These are phyloP conservation scores for Geotrichum histeridarum DNA, from an alignment of 1,139 yeast genomes.

Conservation along the genomic window DNA sequence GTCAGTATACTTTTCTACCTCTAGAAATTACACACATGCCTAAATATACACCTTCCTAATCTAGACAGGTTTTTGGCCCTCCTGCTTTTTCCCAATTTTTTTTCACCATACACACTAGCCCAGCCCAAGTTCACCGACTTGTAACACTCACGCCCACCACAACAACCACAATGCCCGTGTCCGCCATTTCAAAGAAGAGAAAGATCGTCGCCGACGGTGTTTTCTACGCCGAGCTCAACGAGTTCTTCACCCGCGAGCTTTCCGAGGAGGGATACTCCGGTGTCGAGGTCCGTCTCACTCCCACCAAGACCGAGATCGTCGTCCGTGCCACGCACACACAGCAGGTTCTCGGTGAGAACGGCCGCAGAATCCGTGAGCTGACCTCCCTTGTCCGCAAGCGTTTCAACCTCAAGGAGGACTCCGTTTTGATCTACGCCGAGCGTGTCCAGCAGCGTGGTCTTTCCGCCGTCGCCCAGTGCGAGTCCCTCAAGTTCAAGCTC, in stretches of 20 bases:
- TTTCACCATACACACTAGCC: background rate
- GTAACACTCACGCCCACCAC: background rate
- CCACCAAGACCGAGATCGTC: conserved; percentile 96
- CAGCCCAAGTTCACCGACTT: background rate
- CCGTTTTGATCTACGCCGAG: conserved; percentile 95
- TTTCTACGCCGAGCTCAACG: conserved; percentile 99
- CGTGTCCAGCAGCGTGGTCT: conserved; percentile 99
- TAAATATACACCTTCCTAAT: background rate
- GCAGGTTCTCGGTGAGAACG: conserved; percentile 98
- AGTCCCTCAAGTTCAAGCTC: conserved; percentile 96
- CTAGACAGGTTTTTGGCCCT: background rate
- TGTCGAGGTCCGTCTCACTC: conserved; percentile 98
- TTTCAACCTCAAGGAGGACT: conserved; percentile 93
- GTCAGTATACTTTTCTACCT: background rate
- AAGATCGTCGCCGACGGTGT: conserved; percentile 97
- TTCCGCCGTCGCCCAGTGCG: conserved; percentile 99
- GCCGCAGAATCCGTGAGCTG: conserved; percentile 99
- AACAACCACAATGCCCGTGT: conserved; percentile 15
- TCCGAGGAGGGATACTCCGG: conserved; percentile 99
- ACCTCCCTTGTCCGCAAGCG: conserved; percentile 97
- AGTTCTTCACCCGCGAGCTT: conserved; percentile 99
- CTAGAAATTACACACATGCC: background rate
- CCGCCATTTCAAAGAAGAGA: conserved; percentile 40
- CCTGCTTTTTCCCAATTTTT: background rate
- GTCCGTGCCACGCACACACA: conserved; percentile 99